phyloP scores from a whole-genome alignment of 1,139 yeast species.

The Hansenula anomala region DNA sequence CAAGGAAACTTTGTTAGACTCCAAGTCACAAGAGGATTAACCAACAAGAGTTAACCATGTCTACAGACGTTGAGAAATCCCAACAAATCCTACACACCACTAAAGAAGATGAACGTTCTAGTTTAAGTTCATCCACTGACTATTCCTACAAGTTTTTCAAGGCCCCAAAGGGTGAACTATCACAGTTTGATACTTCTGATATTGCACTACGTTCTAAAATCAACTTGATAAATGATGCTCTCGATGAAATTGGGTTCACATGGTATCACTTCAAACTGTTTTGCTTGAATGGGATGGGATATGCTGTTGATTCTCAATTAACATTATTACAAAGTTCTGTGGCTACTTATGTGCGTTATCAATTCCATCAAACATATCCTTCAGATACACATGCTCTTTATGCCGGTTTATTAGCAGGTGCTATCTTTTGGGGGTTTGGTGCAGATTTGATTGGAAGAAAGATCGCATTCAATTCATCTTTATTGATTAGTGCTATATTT shows the following conservation, averaged over 20 bases:
- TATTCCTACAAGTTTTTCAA: too few relatives aligned
- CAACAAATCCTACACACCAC: too few relatives aligned
- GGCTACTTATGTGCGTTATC: slow-evolving; percentile 34
- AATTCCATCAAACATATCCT: slow-evolving; percentile 34
- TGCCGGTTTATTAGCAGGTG: slow-evolving; percentile 45
- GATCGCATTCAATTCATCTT: slow-evolving; percentile 43
- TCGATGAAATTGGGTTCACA: slow-evolving; percentile 49
- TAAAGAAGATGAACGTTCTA: too few relatives aligned
- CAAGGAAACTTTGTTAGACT: too few relatives aligned
- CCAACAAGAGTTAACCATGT: too few relatives aligned
- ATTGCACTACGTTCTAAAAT: slow-evolving; percentile 22
- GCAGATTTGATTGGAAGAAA: slow-evolving; percentile 51
- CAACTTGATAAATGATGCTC: slow-evolving; percentile 36
- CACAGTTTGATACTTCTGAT: slow-evolving; percentile 8
- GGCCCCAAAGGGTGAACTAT: slow-evolving; percentile 7
- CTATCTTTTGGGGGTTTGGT: slow-evolving; percentile 46
- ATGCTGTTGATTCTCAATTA: slow-evolving; percentile 58
- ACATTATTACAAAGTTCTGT: slow-evolving; percentile 43
- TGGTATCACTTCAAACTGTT: slow-evolving; percentile 42
- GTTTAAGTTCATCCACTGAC: too few relatives aligned
- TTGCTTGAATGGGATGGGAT: slow-evolving; percentile 56
- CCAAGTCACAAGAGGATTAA: too few relatives aligned
- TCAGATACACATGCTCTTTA: slow-evolving; percentile 27
- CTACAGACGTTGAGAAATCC: too few relatives aligned
- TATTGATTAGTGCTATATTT: slow-evolving; percentile 40